Conservation (phyloP, 73 alveolate genomes). For the Blepharisma stoltei region DNA sequence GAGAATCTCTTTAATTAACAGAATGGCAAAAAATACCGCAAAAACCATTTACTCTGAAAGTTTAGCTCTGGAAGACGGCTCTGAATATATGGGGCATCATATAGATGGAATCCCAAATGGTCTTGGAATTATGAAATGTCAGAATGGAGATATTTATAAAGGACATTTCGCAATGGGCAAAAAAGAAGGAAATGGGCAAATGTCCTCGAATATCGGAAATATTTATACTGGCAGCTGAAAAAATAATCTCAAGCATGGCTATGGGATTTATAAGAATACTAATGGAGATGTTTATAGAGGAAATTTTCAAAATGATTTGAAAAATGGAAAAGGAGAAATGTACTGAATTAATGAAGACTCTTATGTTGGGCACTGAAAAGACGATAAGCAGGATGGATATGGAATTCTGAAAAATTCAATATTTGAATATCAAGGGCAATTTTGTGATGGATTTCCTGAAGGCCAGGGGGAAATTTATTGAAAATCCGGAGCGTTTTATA, state of each 20-base stretch:
- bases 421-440: too few relatives aligned
- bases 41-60: too few relatives aligned
- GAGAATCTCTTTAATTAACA: too few relatives aligned
- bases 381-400: background rate
- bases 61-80: background rate
- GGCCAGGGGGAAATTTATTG: too few relatives aligned
- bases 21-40: too few relatives aligned
- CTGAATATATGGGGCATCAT: background rate
- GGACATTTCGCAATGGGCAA: background rate
- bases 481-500: background rate
- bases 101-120: background rate
- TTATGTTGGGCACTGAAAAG: slow-evolving; percentile 28
- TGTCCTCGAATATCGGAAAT: background rate
- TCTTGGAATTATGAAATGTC: background rate
- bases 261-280: background rate
- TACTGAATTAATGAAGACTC: background rate
- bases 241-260: background rate
- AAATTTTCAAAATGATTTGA: background rate
- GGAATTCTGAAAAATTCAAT: background rate
- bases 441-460: too few relatives aligned
- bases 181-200: slow-evolving; percentile 26
- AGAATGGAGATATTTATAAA: slow-evolving; percentile 2
- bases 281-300: slow-evolving; percentile 26
- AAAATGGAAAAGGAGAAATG: slow-evolving; percentile 29
- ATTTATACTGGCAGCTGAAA: background rate